Evolutionary conservation across 768 basidiomycete genomes (phyloP), one percentile per base, ranked within the genome.

Genomic region (Coprinopsis marcescibilis): DNA sequence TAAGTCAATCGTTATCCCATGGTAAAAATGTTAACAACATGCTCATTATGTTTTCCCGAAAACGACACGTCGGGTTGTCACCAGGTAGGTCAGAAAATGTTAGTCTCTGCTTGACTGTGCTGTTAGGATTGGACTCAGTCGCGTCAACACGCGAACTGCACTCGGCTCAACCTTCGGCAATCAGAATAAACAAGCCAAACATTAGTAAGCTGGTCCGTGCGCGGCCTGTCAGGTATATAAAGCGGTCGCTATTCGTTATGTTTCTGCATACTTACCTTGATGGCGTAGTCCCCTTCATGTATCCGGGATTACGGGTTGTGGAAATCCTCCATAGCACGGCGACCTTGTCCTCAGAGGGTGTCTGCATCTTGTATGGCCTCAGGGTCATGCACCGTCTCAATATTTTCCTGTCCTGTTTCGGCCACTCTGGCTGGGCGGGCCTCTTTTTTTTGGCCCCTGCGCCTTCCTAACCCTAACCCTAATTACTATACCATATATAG

Each of bases 321-420:
- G 72, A 71, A 64, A 68, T 57, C 64, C 71, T 73, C 66, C 78
- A 80, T 80, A 78, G 78, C 78, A 80, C 76, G 78, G 79, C 78
- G 78, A 80, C 79, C 75, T 56, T 81, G 77, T 80, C 78, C 79
- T 77, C n/a, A n/a, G n/a, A n/a, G n/a, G 70, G 71, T 66, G 58
- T 64, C 58, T 58, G 57, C 59, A 71, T 73, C 61, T 80, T 80
- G 78, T 81, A 73, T 82, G 77, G 64, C 76, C 77, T 77, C 76
- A 70, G 79, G 81, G 71, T 72, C 77, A 81, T 81, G 82, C 80
- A 84, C 75, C 74, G 78, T 83, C 80, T 71, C 56, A 82, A 83
- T 83, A 83, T 84, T 84, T 84, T 73, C 80, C 81, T 66, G 80
- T 82, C 76, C 77, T 68, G 68, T 73, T 73, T 70, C 57, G 73